Conservation (phyloP, 2,329 filamentous ascomycete species). For the Aspergillus vadensis region DNA sequence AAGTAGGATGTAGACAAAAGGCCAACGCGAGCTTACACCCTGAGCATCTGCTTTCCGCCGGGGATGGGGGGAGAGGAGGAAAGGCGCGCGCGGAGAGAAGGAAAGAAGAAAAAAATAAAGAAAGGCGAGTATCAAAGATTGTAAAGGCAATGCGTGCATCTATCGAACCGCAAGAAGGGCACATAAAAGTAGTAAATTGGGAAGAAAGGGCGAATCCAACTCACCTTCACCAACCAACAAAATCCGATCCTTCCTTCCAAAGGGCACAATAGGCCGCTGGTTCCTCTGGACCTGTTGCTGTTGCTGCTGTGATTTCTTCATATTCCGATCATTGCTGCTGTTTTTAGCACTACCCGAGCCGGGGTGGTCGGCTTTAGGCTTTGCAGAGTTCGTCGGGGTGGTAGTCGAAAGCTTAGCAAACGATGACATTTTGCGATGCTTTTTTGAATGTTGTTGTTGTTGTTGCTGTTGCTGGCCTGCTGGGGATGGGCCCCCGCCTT, state of each 20-base stretch:
- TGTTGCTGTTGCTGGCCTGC: not conserved
- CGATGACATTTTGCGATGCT: constrained; percentile 31
- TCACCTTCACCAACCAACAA: constrained; percentile 50
- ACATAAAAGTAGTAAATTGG: not conserved
- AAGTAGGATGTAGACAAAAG: not conserved
- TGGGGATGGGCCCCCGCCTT: constrained; percentile 13
- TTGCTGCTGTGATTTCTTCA: constrained; percentile 22
- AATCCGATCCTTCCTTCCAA: constrained; percentile 44
- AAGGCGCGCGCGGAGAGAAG: too few species aligned
- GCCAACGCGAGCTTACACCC: not conserved
- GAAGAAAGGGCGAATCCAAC: constrained; percentile 17
- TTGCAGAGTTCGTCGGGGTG: not conserved
- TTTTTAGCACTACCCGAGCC: constrained; percentile 6
- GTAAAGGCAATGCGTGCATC: not conserved
- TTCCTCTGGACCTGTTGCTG: constrained; percentile 26
- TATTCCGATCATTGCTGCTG: constrained; percentile 13
- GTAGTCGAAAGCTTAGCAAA: constrained; percentile 31
- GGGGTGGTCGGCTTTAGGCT: not conserved
- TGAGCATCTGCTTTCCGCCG: not conserved
- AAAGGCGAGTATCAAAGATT: too few species aligned
- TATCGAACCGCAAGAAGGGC: constrained; percentile 12
- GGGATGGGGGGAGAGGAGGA: too few species aligned
- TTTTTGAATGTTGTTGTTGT: constrained; percentile 9
- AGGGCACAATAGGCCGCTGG: constrained; percentile 42
- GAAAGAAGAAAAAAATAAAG: too few species aligned